phyloP scores from a whole-genome alignment of 1,284 basidiomycete genomes.

The Leccinum solheimii region DNA sequence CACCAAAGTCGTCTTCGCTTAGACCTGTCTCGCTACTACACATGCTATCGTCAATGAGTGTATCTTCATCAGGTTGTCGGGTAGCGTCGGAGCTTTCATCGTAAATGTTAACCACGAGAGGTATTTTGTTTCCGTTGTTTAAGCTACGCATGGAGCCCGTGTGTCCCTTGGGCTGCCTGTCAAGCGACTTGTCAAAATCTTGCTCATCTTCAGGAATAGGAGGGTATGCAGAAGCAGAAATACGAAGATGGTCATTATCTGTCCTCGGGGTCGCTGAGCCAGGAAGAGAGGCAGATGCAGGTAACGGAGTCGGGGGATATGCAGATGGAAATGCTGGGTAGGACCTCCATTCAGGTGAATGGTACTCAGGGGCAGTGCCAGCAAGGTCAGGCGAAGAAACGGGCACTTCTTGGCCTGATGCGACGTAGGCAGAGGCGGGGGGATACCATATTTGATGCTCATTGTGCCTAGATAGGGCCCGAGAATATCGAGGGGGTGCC shows the following conservation, averaged over 20 bases:
- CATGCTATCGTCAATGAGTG: constrained; percentile 25
- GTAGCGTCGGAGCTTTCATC: constrained; percentile 20
- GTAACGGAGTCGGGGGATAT: constrained; percentile 50
- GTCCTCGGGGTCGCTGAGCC: constrained; percentile 5
- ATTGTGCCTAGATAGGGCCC: constrained; percentile 16
- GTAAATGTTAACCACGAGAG: constrained; percentile 7
- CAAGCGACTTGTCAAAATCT: constrained; percentile 66
- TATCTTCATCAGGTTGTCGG: constrained; percentile 24
- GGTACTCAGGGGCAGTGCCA: constrained; percentile 32
- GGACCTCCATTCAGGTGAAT: constrained; percentile 42
- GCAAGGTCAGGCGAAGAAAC: constrained; percentile 6
- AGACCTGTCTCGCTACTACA: constrained; percentile 31
- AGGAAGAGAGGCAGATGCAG: constrained; percentile 24
- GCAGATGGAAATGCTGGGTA: constrained; percentile 56
- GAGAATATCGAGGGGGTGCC: constrained; percentile 32
- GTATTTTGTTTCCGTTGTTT: constrained; percentile 47
- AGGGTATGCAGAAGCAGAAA: constrained; percentile 25
- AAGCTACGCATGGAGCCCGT: constrained; percentile 56
- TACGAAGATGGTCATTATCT: constrained; percentile 17
- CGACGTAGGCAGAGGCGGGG: constrained; percentile 34
- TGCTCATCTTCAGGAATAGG: constrained; percentile 40
- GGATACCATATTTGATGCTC: constrained; percentile 43
- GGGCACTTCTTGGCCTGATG: constrained; percentile 6
- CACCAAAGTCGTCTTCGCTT: constrained; percentile 56
- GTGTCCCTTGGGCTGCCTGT: constrained; percentile 57